Evolutionary conservation across 148 eudicot genomes (phyloP), one percentile per base, ranked within the genome.

Genomic region (Rhododendron molle): DNA sequence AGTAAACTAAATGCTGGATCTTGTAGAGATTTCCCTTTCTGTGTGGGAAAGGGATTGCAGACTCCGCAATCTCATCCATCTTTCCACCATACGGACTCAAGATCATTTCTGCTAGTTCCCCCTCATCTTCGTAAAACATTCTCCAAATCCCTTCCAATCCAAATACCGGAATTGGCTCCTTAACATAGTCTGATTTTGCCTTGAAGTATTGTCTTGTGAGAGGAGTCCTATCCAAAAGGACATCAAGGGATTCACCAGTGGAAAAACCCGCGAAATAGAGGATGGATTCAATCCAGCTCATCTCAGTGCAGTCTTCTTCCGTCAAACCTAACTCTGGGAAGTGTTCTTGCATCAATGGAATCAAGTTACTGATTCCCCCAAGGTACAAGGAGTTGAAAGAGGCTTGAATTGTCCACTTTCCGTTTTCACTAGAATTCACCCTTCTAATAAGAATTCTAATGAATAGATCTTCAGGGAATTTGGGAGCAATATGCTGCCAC

Each of bases 121-220:
- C 65, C 8, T 46, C 18, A 5, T 46, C 28, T 54, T 56, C 86
- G 43, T 38, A 38, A 38, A 38, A 38, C 43, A 38, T 38, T 38
- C 43, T 5, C 43, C 43, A 38, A 38, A 84, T 84, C n/a, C 9
- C 7, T 23, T 74, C 23, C 8, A 54, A 4, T 23, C 71, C 54
- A 2, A 11, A 20, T 23, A 21, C 26, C 0, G 73, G 26, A 84
- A 84, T 84, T 3, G 81, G 86, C 1, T 38, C n/a, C 5, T 1
- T 23, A 23, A 56, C 52, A 12, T 52, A 84, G 18, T 84, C 81
- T 3, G 81, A 84, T 84, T 84, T 84, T 14, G 9, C 54, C 56
- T 84, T 76, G 20, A 72, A 52, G 16, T 30, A 20, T 0, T 0
- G 2, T 0, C 1, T 5, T 30, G 30, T 13, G 2, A 2, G 7